Conservation (phyloP, 2,329 filamentous ascomycete genomes). For the Hypomyces rosellus region DNA sequence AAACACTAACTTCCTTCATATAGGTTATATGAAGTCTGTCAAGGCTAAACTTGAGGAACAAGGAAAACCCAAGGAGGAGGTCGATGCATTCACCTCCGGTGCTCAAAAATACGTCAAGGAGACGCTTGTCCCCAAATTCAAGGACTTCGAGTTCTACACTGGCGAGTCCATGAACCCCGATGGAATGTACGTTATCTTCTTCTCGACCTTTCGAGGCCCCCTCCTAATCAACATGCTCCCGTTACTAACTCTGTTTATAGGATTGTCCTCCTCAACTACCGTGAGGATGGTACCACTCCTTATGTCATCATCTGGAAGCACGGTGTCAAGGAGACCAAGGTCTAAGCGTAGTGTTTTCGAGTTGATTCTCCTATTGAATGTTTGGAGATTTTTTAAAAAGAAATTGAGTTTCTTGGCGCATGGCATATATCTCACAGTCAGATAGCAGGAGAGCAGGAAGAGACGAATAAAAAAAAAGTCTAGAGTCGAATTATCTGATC, state of each 20-base stretch:
- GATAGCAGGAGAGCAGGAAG: slow-evolving; percentile 11
- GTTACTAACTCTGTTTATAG: slow-evolving; percentile 34
- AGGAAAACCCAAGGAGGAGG: slow-evolving; percentile 54
- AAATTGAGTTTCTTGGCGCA: slow-evolving; percentile 11
- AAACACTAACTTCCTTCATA: neutral
- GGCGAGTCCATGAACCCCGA: slow-evolving; percentile 90
- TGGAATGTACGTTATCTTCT: slow-evolving; percentile 65
- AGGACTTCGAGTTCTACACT: slow-evolving; percentile 92
- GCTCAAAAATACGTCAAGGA: slow-evolving; percentile 74
- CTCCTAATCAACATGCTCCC: too few species aligned
- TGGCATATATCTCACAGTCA: slow-evolving; percentile 12
- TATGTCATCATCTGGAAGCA: slow-evolving; percentile 94
- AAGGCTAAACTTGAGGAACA: slow-evolving; percentile 63
- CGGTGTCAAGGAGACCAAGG: slow-evolving; percentile 83
- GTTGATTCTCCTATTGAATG: slow-evolving; percentile 7
- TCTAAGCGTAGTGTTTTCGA: slow-evolving; percentile 50
- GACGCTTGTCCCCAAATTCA: slow-evolving; percentile 75
- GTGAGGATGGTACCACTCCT: slow-evolving; percentile 88
- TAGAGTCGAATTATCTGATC: slow-evolving; percentile 3
- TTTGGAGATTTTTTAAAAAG: slow-evolving; percentile 10
- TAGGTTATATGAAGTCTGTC: slow-evolving; percentile 88
- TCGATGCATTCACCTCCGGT: slow-evolving; percentile 74
- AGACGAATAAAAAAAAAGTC: slow-evolving; percentile 10
- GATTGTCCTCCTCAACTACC: slow-evolving; percentile 93
- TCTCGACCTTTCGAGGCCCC: neutral